These are phyloP conservation scores for Meyerozyma elateridarum DNA, from an alignment of 1,139 yeast species.

Conservation along the genomic window DNA sequence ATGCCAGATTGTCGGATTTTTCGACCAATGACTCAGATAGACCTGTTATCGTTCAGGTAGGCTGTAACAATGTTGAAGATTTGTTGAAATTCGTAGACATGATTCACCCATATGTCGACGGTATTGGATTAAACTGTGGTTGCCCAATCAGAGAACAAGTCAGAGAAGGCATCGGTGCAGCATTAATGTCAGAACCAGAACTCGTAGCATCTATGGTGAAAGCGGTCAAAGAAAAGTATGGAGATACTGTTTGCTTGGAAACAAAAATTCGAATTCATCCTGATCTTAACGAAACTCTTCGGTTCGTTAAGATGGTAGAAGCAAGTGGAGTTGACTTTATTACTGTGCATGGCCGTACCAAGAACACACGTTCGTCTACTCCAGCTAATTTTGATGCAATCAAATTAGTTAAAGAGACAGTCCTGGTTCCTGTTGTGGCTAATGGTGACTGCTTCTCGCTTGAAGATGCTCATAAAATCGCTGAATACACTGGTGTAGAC, in stretches of 20 bases:
- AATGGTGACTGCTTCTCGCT: constrained; percentile 87
- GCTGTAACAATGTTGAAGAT: constrained; percentile 85
- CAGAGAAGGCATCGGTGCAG: constrained; percentile 96
- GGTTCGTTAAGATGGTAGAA: constrained; percentile 70
- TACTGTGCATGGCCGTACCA: constrained; percentile 91
- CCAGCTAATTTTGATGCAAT: constrained; percentile 87
- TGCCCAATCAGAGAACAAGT: constrained; percentile 96
- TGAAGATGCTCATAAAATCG: constrained; percentile 59
- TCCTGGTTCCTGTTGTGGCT: constrained; percentile 79
- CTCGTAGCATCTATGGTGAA: constrained; percentile 78
- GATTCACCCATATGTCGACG: constrained; percentile 90
- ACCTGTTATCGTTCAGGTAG: constrained; percentile 84
- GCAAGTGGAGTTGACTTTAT: constrained; percentile 89
- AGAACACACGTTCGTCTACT: constrained; percentile 74
- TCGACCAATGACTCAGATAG: constrained; percentile 67
- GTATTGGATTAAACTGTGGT: constrained; percentile 93
- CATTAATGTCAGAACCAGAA: constrained; percentile 80
- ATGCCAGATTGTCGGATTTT: constrained; percentile 81
- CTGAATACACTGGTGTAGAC: constrained; percentile 66
- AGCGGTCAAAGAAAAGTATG: constrained; percentile 73
- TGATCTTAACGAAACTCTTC: constrained; percentile 66
- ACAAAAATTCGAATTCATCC: constrained; percentile 87
- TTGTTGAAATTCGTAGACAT: constrained; percentile 76
- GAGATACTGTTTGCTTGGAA: constrained; percentile 68
- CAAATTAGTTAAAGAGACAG: constrained; percentile 53